Evolutionary conservation across 2,329 filamentous ascomycete genomes (phyloP).

Genomic region (Trichophyton benhamiae): DNA sequence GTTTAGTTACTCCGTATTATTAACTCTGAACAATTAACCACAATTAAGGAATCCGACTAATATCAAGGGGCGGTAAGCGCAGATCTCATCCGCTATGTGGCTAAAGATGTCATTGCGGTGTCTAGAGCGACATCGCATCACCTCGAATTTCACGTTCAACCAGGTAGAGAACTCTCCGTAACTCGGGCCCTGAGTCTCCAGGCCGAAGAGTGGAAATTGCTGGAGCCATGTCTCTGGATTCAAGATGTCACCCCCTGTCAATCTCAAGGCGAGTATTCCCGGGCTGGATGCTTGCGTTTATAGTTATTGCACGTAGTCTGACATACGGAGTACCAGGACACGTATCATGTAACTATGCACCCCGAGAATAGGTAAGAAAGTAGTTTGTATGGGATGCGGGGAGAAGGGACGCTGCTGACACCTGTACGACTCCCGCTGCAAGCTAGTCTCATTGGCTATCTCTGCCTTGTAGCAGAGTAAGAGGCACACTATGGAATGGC

Average conservation of each 20-base stretch:
- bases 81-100: not conserved
- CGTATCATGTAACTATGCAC: not conserved
- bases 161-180: not conserved
- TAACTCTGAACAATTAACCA: not conserved
- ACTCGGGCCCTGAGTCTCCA: not conserved
- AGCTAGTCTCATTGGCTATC: not conserved
- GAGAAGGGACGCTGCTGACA: not conserved
- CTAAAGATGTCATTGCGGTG: not conserved
- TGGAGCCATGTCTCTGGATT: not conserved
- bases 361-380: not conserved
- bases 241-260: not conserved
- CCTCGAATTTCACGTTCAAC: not conserved
- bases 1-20: not conserved
- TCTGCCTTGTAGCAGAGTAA: not conserved
- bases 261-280: not conserved
- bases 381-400: not conserved
- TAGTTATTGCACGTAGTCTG: not conserved
- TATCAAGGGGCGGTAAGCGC: not conserved
- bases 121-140: not conserved
- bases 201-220: not conserved
- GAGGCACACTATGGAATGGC: not conserved
- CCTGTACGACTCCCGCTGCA: not conserved
- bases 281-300: not conserved
- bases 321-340: not conserved
- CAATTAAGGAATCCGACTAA: not conserved